A percentile compares a stretch with the other conserved stretches of the same genome.
phyloP scores from a whole-genome alignment of 805 yeast species.

The Millerozyma miso region DNA sequence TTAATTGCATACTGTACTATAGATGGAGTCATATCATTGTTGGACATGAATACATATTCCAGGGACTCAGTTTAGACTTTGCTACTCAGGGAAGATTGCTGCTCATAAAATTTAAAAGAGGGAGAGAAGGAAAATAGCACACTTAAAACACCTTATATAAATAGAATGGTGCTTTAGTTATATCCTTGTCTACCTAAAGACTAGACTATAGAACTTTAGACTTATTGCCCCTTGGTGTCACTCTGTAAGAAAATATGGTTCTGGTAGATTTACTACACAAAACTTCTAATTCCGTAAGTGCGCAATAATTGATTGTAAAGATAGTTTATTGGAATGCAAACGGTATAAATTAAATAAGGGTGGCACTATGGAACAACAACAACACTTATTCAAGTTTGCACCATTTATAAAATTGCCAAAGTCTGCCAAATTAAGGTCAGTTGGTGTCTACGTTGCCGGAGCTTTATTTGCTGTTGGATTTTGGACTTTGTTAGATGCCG shows the following conservation, averaged over 20 bases:
- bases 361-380: slow-evolving; percentile 35
- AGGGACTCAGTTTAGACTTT: too few species aligned
- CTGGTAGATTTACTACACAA: not conserved
- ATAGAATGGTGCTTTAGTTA: too few species aligned
- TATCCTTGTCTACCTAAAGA: too few species aligned
- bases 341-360: not conserved
- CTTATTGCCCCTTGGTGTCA: too few species aligned
- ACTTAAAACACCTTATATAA: too few species aligned
- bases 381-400: slow-evolving; percentile 59
- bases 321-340: not conserved
- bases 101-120: too few species aligned
- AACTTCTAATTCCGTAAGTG: not conserved
- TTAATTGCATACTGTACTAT: slow-evolving; percentile 26
- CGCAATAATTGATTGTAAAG: not conserved
- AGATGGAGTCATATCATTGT: slow-evolving; percentile 19
- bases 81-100: too few species aligned
- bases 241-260: too few species aligned
- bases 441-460: slow-evolving; percentile 76
- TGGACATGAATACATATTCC: slow-evolving; percentile 15
- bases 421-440: slow-evolving; percentile 63
- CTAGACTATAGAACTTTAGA: too few species aligned
- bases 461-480: slow-evolving; percentile 79
- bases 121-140: too few species aligned
- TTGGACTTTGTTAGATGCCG: slow-evolving; percentile 87
- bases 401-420: slow-evolving; percentile 57